Evolutionary conservation across 2,329 filamentous ascomycete genomes (phyloP), one percentile per base, ranked within the genome.

Genomic region (Clonostachys sp.): DNA sequence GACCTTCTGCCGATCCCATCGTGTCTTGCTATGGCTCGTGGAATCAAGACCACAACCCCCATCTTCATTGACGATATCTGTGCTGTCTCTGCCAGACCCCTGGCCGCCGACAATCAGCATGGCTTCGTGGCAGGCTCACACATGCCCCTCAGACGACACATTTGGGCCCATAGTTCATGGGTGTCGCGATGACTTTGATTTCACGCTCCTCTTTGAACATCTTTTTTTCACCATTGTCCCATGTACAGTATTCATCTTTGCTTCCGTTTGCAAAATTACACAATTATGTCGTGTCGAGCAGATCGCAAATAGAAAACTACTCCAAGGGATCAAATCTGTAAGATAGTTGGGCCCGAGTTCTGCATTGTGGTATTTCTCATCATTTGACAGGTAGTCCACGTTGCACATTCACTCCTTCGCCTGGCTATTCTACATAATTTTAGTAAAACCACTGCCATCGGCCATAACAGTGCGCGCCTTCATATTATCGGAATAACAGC

Each of bases 201-300:
- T 77, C 48, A 78, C 74, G 1, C 57, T 77, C 45, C 65, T 63
- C 30, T 77, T 79, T 46, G 74, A 77, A 54, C 62, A 68, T 16
- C 59, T 74, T 5, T 64, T 77, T 44, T 62, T 78, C n/a, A 64
- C 66, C 2, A 61, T 75, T 10, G 55, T 72, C 3, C 74, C 74
- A 0, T 57, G 66, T 1, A 53, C 63, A 2, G 46, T 72, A 0
- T 73, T 76, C 38, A 51, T 72, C 13, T 51, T 63, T 1, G 45
- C 65, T 2, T 63, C 66, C 0, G 33, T 66, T 43, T 55, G 62
- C 13, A 60, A 71, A 1, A 51, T 67, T 1, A 46, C 61, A 2
- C 53, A 63, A 2, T 51, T 75, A 8, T 48, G 50, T 2, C 56
- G 62, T 6, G 57, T 55, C n/a, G 58, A 59, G 6, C 52, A 51